Evolutionary conservation across 2,329 filamentous ascomycete species (phyloP).

Genomic region (Emergomyces orientalis): DNA sequence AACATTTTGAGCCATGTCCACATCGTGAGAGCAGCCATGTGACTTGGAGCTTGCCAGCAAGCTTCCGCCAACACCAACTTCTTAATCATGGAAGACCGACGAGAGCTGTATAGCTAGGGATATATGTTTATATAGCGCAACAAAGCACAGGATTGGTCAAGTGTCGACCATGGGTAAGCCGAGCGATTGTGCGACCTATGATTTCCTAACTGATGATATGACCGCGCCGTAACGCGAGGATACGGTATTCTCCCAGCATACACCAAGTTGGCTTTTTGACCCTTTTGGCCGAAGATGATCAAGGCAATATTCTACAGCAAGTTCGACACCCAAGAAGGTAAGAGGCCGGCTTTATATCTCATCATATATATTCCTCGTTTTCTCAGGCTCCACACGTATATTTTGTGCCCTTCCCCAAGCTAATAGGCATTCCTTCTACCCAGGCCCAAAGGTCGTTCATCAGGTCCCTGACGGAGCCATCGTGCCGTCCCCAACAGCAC

Average conservation of each 20-base stretch:
- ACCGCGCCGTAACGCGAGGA: background rate
- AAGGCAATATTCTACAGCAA: slow-evolving; percentile 59
- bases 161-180: slow-evolving; percentile 2
- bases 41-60: background rate
- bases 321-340: slow-evolving; percentile 52
- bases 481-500: slow-evolving; percentile 37
- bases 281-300: slow-evolving; percentile 41
- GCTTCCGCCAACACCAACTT: background rate
- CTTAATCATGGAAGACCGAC: too few relatives aligned
- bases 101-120: too few relatives aligned
- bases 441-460: slow-evolving; percentile 54
- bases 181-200: background rate
- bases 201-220: background rate
- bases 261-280: background rate
- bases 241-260: background rate
- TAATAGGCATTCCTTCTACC: slow-evolving; percentile 9
- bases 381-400: background rate
- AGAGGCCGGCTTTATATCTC: slow-evolving; percentile 1
- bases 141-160: background rate
- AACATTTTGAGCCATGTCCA: background rate
- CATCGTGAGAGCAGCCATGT: background rate
- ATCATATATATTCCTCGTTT: background rate
- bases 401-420: background rate
- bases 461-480: slow-evolving; percentile 56
- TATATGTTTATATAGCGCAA: background rate